These are phyloP conservation scores for Jasminum sambac DNA, from an alignment of 257 asterid genomes.

Conservation along the genomic window DNA sequence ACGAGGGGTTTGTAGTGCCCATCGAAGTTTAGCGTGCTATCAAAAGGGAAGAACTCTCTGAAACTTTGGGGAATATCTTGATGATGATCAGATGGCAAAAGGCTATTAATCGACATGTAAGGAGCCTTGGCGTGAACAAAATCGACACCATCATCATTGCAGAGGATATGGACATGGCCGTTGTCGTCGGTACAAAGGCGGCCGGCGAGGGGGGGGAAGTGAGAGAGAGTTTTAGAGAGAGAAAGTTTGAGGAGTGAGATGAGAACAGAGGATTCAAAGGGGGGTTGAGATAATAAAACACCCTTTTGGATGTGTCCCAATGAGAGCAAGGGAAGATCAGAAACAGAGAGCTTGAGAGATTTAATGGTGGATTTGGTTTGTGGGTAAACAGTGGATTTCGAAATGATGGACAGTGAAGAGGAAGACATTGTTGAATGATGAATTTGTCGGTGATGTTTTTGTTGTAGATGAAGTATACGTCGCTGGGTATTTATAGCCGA, in stretches of 20 bases:
- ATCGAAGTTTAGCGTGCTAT: slow-evolving; percentile 38
- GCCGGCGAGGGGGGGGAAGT: slow-evolving; percentile 87
- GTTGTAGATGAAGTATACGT: not conserved
- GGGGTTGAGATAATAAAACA: no score
- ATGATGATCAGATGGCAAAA: no score
- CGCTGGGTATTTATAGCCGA: not conserved
- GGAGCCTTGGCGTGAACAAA: slow-evolving; percentile 70
- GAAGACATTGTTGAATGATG: slow-evolving; percentile 53
- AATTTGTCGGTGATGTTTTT: not conserved
- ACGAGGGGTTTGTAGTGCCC: slow-evolving; percentile 41
- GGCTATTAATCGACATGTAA: slow-evolving; percentile 32
- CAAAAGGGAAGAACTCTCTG: slow-evolving; percentile 43
- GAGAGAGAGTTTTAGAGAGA: no score
- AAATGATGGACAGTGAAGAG: slow-evolving; percentile 57
- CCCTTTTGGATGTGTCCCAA: no score
- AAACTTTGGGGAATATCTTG: slow-evolving; percentile 55
- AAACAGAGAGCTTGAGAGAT: no score
- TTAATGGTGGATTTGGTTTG: slow-evolving; percentile 40
- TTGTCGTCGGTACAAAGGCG: slow-evolving; percentile 60
- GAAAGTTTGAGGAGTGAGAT: no score
- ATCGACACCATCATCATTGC: slow-evolving; percentile 70
- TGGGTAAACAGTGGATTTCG: slow-evolving; percentile 65
- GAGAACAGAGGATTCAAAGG: no score
- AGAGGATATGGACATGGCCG: slow-evolving; percentile 64
- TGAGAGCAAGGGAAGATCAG: no score